Evolutionary conservation across 805 yeast species (phyloP).

Genomic region (Metschnikowia orientalis): DNA sequence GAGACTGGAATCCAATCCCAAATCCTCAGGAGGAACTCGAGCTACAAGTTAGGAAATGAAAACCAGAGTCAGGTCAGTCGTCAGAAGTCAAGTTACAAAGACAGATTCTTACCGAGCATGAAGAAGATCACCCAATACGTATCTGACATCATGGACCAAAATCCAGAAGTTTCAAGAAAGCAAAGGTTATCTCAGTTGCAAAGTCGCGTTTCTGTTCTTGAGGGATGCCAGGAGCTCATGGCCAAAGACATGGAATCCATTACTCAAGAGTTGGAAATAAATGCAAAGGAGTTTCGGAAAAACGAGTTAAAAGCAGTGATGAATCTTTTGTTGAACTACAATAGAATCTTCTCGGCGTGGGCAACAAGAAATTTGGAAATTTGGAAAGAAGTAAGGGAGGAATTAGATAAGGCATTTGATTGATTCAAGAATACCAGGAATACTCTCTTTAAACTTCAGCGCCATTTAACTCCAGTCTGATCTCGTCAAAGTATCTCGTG

Average conservation of each 20-base stretch:
- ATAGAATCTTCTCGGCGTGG: conserved; percentile 58
- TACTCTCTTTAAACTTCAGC: conserved; percentile 1
- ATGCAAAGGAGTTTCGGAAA: conserved; percentile 45
- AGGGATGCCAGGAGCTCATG: conserved; percentile 46
- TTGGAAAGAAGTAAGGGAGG: conserved; percentile 60
- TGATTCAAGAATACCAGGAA: background rate
- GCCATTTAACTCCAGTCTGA: conserved; percentile 2
- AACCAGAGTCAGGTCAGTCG: conserved; percentile 3
- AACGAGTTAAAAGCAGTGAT: conserved; percentile 49
- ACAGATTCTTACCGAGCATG: conserved; percentile 50
- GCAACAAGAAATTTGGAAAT: conserved; percentile 61
- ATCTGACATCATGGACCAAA: conserved; percentile 57
- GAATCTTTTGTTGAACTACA: conserved; percentile 49
- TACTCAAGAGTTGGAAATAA: conserved; percentile 43
- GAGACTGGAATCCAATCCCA: conserved; percentile 23
- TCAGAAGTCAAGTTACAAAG: conserved; percentile 21
- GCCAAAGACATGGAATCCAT: conserved; percentile 37
- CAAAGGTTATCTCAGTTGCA: conserved; percentile 47
- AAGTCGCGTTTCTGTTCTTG: conserved; percentile 49
- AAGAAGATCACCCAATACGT: conserved; percentile 49
- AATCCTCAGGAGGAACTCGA: conserved; percentile 19
- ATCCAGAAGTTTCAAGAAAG: conserved; percentile 61
- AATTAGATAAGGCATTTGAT: conserved; percentile 19
- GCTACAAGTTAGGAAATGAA: conserved; percentile 13
- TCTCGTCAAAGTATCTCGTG: conserved; percentile 20